Percentiles rank a stretch among this genome's conserved stretches.
Evolutionary conservation across 805 yeast genomes (phyloP).

Genomic region (Candida adriatica): DNA sequence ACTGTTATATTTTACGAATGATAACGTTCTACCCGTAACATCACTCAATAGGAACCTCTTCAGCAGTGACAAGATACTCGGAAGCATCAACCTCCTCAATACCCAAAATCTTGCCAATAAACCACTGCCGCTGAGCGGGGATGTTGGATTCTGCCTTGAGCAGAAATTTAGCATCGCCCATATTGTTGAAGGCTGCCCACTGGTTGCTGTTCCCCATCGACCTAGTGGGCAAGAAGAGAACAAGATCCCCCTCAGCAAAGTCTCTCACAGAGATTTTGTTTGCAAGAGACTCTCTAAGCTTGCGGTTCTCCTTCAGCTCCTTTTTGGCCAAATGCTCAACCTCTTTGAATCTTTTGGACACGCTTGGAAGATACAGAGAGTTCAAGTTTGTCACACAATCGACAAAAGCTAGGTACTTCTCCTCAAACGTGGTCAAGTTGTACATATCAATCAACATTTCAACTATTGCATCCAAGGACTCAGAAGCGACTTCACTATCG

Average conservation of each 20-base stretch:
- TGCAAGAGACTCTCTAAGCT: slow-evolving; percentile 38
- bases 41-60: slow-evolving; percentile 6
- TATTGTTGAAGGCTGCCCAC: slow-evolving; percentile 90
- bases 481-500: slow-evolving; percentile 8
- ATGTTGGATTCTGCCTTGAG: slow-evolving; percentile 31
- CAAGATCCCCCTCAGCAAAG: slow-evolving; percentile 71
- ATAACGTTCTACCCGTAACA: no score
- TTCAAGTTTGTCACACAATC: slow-evolving; percentile 24
- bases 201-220: slow-evolving; percentile 7
- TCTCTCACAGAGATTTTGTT: slow-evolving; percentile 58
- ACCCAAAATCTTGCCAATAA: slow-evolving; percentile 61
- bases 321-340: slow-evolving; percentile 87
- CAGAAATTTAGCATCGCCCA: slow-evolving; percentile 81
- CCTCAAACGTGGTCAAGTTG: slow-evolving; percentile 21
- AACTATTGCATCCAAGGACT: slow-evolving; percentile 13
- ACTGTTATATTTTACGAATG: no score
- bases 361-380: slow-evolving; percentile 30
- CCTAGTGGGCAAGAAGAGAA: slow-evolving; percentile 73
- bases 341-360: slow-evolving; percentile 75
- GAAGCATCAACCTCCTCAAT: slow-evolving; percentile 33
- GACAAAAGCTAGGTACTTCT: slow-evolving; percentile 19
- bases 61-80: slow-evolving; percentile 18
- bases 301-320: slow-evolving; percentile 64
- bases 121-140: slow-evolving; percentile 60
- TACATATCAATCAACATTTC: slow-evolving; percentile 15